Conservation (phyloP, 148 eudicot genomes). For the Cornus suecica region DNA sequence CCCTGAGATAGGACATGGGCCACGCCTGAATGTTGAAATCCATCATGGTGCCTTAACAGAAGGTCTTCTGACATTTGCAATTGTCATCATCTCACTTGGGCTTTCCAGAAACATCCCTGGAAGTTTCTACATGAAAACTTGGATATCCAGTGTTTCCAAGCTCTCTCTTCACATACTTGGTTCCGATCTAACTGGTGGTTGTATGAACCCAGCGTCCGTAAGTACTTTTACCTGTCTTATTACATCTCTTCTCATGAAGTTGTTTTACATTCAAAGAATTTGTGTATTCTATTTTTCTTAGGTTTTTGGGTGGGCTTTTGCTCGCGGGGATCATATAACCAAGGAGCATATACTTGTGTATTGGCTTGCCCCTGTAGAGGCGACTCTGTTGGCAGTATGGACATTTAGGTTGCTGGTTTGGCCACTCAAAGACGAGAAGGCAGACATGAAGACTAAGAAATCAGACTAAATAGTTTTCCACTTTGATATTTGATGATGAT, state of each 20-base stretch:
- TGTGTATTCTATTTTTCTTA: slow-evolving; percentile 15
- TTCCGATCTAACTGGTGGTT: slow-evolving; percentile 86
- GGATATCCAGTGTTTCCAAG: slow-evolving; percentile 84
- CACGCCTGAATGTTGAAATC: slow-evolving; percentile 62
- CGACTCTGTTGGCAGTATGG: slow-evolving; percentile 75
- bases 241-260: not conserved
- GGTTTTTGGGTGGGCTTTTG: slow-evolving; percentile 96
- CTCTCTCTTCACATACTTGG: slow-evolving; percentile 77
- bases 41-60: slow-evolving; percentile 82
- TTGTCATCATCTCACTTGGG: slow-evolving; percentile 48
- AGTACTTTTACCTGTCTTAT: slow-evolving; percentile 23
- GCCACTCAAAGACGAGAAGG: slow-evolving; percentile 30
- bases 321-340: slow-evolving; percentile 71
- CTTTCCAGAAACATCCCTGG: slow-evolving; percentile 59
- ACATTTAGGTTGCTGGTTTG: slow-evolving; percentile 39
- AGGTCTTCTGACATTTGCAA: slow-evolving; percentile 64
- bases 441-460: slow-evolving; percentile 38
- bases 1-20: slow-evolving; percentile 64
- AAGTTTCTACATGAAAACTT: slow-evolving; percentile 78
- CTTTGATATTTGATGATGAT: not conserved
- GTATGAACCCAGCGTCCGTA: slow-evolving; percentile 94
- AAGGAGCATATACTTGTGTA: slow-evolving; percentile 89
- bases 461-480: slow-evolving; percentile 15
- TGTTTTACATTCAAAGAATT: not conserved
- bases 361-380: slow-evolving; percentile 90